A percentile compares a stretch with the other conserved stretches of the same genome.
Evolutionary conservation across 768 basidiomycete species (phyloP).

Genomic region (Psilocybe cubensis): DNA sequence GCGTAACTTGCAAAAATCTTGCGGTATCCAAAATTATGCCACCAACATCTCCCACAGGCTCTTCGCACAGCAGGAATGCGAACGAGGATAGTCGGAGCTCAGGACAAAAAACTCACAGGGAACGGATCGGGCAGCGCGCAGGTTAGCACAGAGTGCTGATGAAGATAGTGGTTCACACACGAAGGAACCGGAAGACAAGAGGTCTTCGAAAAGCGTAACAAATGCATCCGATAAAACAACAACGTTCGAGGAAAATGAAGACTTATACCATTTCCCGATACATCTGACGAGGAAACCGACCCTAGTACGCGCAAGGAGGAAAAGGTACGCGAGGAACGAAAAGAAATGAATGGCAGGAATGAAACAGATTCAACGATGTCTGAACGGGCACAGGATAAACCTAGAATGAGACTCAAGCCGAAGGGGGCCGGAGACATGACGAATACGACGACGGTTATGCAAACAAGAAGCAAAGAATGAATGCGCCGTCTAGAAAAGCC

Average conservation of each 20-base stretch:
- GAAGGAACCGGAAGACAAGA: background rate
- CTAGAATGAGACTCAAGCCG: constrained; percentile 11
- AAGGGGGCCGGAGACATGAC: constrained; percentile 21
- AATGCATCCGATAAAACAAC: background rate
- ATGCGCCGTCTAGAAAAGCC: constrained; percentile 56
- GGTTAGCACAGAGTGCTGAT: background rate
- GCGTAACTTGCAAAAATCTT: no score
- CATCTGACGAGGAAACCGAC: constrained; percentile 19
- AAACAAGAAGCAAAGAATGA: constrained; percentile 54
- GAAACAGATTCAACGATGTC: background rate
- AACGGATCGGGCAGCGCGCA: constrained; percentile 12
- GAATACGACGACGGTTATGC: constrained; percentile 38
- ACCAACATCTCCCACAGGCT: background rate
- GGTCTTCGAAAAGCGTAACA: background rate
- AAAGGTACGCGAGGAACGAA: constrained; percentile 23
- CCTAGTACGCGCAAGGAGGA: constrained; percentile 15
- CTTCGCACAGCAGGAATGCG: background rate
- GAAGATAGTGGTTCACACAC: constrained; percentile 13
- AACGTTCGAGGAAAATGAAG: constrained; percentile 34
- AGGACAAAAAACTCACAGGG: constrained; percentile 3
- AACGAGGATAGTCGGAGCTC: background rate
- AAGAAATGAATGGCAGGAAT: background rate
- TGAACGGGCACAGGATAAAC: constrained; percentile 7
- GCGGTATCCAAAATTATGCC: background rate
- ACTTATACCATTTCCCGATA: constrained; percentile 28